These are phyloP conservation scores for Candida silvicultrix DNA, from an alignment of 805 yeast genomes.

Conservation along the genomic window DNA sequence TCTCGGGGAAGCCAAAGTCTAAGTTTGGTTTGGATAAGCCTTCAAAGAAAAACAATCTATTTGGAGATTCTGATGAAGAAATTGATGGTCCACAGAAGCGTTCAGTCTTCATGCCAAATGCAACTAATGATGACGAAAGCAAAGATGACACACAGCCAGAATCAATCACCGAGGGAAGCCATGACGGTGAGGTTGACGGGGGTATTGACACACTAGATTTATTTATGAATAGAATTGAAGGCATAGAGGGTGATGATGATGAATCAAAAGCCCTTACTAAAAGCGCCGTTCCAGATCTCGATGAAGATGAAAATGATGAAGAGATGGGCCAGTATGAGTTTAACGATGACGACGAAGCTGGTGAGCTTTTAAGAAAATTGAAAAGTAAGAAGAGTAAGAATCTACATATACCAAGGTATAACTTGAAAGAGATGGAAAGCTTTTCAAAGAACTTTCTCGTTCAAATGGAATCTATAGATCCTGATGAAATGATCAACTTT, in stretches of 20 bases:
- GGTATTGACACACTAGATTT: conserved; percentile 41
- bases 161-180: conserved; percentile 1
- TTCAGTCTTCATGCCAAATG: conserved; percentile 16
- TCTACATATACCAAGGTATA: conserved; percentile 35
- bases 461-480: conserved; percentile 40
- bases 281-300: neutral
- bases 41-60: conserved; percentile 11
- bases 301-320: conserved; percentile 18
- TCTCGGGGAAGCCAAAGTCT: neutral
- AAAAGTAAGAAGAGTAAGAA: conserved; percentile 43
- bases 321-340: conserved; percentile 24
- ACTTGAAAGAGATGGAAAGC: conserved; percentile 36
- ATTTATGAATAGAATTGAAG: conserved; percentile 30
- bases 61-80: conserved; percentile 27
- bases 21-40: neutral
- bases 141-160: too few species aligned
- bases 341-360: conserved; percentile 28
- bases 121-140: conserved; percentile 1
- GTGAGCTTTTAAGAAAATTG: conserved; percentile 26
- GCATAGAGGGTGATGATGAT: conserved; percentile 12
- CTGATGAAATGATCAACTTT: conserved; percentile 58
- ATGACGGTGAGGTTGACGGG: conserved; percentile 16
- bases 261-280: conserved; percentile 13
- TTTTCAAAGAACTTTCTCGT: conserved; percentile 56
- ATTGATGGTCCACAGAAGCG: conserved; percentile 13